Conservation (phyloP, 2,329 filamentous ascomycete species). For the Colletotrichum kahawae region DNA sequence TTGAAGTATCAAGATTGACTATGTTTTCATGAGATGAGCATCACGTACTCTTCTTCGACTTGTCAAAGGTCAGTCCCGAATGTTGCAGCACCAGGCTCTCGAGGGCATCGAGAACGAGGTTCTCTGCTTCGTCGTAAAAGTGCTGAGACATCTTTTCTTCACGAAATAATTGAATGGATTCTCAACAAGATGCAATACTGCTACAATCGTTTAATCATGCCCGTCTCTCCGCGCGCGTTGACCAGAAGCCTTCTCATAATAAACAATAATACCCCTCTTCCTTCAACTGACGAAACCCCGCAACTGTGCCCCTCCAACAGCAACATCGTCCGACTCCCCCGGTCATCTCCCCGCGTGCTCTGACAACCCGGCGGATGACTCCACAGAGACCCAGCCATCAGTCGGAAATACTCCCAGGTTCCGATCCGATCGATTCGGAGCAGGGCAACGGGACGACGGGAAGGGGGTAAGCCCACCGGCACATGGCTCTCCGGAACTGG, state of each 20-base stretch:
- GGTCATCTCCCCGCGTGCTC: background rate
- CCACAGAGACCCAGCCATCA: background rate
- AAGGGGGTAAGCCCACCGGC: background rate
- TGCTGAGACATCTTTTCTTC: background rate
- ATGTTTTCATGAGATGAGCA: too few species aligned
- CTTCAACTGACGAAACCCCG: background rate
- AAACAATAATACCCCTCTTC: background rate
- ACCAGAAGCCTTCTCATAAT: background rate
- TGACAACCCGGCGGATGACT: background rate
- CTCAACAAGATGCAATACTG: background rate
- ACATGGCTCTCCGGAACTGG: background rate
- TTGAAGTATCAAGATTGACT: background rate
- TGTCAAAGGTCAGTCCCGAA: slow-evolving; percentile 63
- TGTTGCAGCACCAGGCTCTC: slow-evolving; percentile 1
- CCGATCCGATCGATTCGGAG: background rate
- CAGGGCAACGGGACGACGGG: background rate
- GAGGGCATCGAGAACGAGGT: slow-evolving; percentile 16
- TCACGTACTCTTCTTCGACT: slow-evolving; percentile 36
- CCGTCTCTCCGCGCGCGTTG: background rate
- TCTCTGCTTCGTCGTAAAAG: slow-evolving; percentile 18
- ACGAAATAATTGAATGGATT: background rate
- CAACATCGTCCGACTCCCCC: background rate
- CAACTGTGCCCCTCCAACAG: background rate
- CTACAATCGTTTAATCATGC: background rate
- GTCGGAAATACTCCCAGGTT: background rate